phyloP scores from a whole-genome alignment of 1,139 yeast genomes.

The Dujonia santamariae region DNA sequence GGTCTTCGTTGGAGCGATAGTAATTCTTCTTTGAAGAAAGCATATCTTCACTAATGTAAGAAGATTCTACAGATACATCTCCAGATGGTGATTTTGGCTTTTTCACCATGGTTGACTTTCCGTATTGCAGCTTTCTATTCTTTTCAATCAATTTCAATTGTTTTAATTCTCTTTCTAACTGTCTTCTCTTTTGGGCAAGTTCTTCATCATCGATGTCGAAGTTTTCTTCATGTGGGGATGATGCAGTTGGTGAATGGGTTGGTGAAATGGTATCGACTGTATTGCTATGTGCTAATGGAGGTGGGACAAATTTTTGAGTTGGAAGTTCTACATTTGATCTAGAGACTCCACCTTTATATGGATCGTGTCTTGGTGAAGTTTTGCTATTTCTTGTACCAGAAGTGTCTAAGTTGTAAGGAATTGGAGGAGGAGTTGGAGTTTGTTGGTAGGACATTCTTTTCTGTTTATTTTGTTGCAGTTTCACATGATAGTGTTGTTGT shows the following conservation, averaged over 20 bases:
- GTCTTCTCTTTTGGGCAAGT: constrained; percentile 33
- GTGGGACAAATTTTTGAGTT: constrained; percentile 7
- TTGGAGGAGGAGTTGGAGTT: neutral
- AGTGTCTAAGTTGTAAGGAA: neutral
- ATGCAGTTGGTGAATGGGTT: constrained; percentile 11
- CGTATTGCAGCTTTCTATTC: constrained; percentile 7
- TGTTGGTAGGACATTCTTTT: constrained; percentile 19
- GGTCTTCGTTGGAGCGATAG: constrained; percentile 27
- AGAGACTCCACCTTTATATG: no score
- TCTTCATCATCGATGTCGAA: constrained; percentile 22
- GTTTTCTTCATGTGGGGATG: constrained; percentile 3
- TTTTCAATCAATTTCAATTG: constrained; percentile 37
- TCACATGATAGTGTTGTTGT: constrained; percentile 28
- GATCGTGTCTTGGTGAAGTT: no score
- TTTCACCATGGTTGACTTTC: neutral
- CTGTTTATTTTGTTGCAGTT: constrained; percentile 16
- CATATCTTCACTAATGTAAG: constrained; percentile 37
- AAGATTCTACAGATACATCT: constrained; percentile 5
- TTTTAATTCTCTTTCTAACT: constrained; percentile 39
- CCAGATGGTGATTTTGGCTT: neutral
- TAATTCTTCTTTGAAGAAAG: constrained; percentile 29
- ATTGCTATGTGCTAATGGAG: constrained; percentile 18
- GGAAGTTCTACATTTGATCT: constrained; percentile 16
- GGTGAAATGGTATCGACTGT: constrained; percentile 28
- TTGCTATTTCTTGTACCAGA: neutral